These are phyloP conservation scores for Talaromyces verruculosus DNA, from an alignment of 2,329 filamentous ascomycete species.

Conservation along the genomic window DNA sequence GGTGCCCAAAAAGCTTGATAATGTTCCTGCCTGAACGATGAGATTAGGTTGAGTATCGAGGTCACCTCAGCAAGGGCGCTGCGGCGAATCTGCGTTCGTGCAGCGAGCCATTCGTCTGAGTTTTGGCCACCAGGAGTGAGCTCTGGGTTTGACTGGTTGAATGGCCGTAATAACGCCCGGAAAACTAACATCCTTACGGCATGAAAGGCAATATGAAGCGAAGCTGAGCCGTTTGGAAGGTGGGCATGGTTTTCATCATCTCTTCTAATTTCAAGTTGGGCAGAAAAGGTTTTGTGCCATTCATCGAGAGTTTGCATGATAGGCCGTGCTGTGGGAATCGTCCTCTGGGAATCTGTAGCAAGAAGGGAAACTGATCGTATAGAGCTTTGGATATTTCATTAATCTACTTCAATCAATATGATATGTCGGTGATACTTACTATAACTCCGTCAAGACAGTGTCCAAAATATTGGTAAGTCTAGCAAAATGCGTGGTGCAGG, in stretches of 20 bases:
- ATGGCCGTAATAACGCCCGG: constrained; percentile 14
- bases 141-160: not conserved
- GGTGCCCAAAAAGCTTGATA: constrained; percentile 17
- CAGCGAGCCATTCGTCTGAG: constrained; percentile 8
- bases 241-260: not conserved
- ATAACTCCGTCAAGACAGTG: constrained; percentile 10
- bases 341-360: not conserved
- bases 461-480: constrained; percentile 10
- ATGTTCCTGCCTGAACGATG: constrained; percentile 17
- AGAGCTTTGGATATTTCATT: not conserved
- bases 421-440: not conserved
- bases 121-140: not conserved
- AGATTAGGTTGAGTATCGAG: constrained; percentile 11
- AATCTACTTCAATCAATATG: not conserved
- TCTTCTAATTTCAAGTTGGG: not conserved
- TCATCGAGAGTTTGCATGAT: constrained; percentile 14
- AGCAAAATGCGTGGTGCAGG: constrained; percentile 5
- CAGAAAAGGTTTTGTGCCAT: constrained; percentile 5
- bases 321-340: not conserved
- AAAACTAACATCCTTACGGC: constrained; percentile 13
- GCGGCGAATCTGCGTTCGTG: constrained; percentile 3
- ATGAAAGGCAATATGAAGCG: constrained; percentile 12
- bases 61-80: constrained; percentile 12
- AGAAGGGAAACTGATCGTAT: constrained; percentile 12
- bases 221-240: constrained; percentile 11